A percentile compares a stretch with the other conserved stretches of the same genome.
Evolutionary conservation across 768 basidiomycete genomes (phyloP).

Genomic region (Cystobasidium ongulense): DNA sequence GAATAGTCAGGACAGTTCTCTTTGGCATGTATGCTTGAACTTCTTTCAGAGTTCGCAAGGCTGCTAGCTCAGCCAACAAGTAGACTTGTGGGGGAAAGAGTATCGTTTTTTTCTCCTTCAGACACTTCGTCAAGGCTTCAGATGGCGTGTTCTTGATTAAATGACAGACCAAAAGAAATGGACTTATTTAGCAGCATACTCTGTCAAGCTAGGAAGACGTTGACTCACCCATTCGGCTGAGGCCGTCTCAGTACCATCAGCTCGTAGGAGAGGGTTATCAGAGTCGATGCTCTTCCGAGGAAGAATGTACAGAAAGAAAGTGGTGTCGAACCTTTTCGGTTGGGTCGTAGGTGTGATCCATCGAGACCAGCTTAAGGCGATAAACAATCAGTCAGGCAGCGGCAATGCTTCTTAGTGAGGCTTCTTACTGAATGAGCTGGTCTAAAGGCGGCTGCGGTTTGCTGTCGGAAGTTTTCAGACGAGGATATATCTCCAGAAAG

Average conservation of each 20-base stretch:
- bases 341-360: conserved; percentile 30
- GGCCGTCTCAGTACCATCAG: conserved; percentile 35
- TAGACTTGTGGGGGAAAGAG: conserved; percentile 40
- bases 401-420: not conserved
- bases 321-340: conserved; percentile 38
- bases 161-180: too few species aligned
- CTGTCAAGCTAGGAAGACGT: not conserved
- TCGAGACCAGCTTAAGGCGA: not conserved
- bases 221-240: conserved; percentile 37
- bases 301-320: conserved; percentile 38
- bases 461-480: not conserved
- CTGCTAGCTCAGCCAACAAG: conserved; percentile 35
- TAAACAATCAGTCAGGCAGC: not conserved
- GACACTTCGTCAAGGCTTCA: not conserved
- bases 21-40: not conserved
- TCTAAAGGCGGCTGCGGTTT: not conserved
- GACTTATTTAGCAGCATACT: too few species aligned
- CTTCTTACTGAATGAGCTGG: not conserved
- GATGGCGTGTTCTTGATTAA: not conserved
- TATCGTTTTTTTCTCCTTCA: conserved; percentile 25
- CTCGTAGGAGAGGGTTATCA: not conserved
- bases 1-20: not conserved
- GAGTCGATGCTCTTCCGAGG: conserved; percentile 2
- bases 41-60: not conserved
- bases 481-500: conserved; percentile 8